Evolutionary conservation across 2,329 filamentous ascomycete genomes (phyloP), one percentile per base, ranked within the genome.

Genomic region (Fusarium sp.): DNA sequence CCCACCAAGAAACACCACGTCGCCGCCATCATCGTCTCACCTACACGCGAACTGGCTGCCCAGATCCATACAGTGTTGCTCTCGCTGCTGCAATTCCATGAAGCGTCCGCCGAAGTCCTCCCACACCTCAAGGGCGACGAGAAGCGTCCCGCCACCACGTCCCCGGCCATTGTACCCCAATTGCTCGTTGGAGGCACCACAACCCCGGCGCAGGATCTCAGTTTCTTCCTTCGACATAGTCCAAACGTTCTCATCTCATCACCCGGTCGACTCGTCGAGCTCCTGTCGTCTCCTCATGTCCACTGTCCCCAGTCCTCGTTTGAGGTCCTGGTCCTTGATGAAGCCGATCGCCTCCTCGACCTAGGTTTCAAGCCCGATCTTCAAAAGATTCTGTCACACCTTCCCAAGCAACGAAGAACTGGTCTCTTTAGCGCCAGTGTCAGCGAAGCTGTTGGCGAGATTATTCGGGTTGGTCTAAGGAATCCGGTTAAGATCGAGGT

Each of bases 401-500:
- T 99, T 7, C 97, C 97, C 0, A 99, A 99, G 80, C 97, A 99
- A 81, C 89, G 97, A 61, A 90, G 97, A 58, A 99, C 97, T 0
- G 97, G 97, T 0, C 86, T 99, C 0, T 99, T 98, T 84, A 98
- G 95, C 79, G 97, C 97, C 14, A 97, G 94, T 78, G 94, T 99
- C n/a, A 97, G 93, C 77, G 97, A 98, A 80, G 97, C 97, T 2
- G 94, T 99, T 1, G 92, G 95, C 72, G 94, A 98, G 80, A 93
- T 99, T 64, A 95, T 99, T 62, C 90, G 95, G 38, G 95, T 98
- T 9, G 97, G 97, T 22, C 85, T 98, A 74, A 90, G 97, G 40
- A 98, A 99, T 82, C 97, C 97, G 0, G 95, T 98, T 78, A 97
- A 97, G 80, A 95, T 99, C 70, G 93, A 94, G 13, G 97, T 98